phyloP scores from a whole-genome alignment of 2,329 filamentous ascomycete genomes.

The Colletotrichum euphorbiae region DNA sequence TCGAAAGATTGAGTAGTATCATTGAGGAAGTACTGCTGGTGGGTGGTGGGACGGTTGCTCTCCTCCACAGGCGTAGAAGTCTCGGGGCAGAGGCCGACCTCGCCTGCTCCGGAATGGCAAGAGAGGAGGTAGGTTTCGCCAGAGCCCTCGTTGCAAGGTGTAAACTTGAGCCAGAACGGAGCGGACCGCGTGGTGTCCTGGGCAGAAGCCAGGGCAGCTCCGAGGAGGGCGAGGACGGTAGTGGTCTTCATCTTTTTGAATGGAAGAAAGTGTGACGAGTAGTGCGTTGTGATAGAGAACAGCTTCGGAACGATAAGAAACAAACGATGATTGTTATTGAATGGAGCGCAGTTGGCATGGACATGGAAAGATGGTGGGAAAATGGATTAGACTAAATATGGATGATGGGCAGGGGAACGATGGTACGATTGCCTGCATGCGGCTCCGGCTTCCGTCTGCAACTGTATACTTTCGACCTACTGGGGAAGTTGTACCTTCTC shows the following conservation, averaged over 20 bases:
- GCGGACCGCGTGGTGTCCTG: conserved; percentile 16
- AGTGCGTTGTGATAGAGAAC: background rate
- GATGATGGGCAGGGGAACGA: background rate
- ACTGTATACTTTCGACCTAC: background rate
- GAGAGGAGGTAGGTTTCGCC: conserved; percentile 22
- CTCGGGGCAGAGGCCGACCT: conserved; percentile 36
- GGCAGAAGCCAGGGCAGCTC: conserved; percentile 18
- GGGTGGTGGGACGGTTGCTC: background rate
- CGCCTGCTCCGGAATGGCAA: conserved; percentile 37
- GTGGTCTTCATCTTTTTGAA: conserved; percentile 29
- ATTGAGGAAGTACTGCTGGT: conserved; percentile 19
- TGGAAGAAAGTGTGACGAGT: background rate
- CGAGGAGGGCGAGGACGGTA: conserved; percentile 13
- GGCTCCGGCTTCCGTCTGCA: background rate
- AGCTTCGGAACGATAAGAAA: background rate
- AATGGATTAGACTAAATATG: background rate
- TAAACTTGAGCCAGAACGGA: conserved; percentile 33
- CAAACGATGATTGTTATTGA: background rate
- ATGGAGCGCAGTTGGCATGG: background rate
- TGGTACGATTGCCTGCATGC: background rate
- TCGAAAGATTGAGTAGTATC: conserved; percentile 2
- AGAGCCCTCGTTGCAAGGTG: background rate
- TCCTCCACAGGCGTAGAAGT: too few relatives aligned
- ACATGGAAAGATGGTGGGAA: background rate
- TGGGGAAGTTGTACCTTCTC: background rate